These are phyloP conservation scores for Sugiyamaella valdiviana DNA, from an alignment of 805 yeast species.

Conservation along the genomic window DNA sequence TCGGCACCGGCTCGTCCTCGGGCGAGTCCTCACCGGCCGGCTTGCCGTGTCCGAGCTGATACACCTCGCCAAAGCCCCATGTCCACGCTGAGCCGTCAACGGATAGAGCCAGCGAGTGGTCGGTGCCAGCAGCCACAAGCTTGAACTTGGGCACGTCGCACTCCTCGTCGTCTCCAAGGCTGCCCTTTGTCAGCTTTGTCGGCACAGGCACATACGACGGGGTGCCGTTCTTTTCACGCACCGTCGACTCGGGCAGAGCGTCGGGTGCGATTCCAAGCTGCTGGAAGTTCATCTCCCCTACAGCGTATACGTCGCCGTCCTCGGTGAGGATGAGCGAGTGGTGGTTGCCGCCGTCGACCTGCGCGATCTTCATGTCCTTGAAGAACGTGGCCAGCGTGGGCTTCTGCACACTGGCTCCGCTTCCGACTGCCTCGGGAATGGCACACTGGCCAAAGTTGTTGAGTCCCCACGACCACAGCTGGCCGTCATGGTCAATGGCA, in stretches of 20 bases:
- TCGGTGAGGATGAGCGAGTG: constrained; percentile 73
- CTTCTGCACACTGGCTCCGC: constrained; percentile 65
- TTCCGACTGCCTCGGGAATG: constrained; percentile 53
- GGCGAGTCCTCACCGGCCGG: constrained; percentile 81
- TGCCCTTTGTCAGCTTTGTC: constrained; percentile 48
- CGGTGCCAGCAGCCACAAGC: constrained; percentile 76
- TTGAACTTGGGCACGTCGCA: constrained; percentile 46
- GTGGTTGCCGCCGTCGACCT: constrained; percentile 90
- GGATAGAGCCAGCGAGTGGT: constrained; percentile 83
- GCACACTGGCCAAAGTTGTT: constrained; percentile 98
- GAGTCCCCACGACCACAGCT: constrained; percentile 86
- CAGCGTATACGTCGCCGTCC: constrained; percentile 69
- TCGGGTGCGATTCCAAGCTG: constrained; percentile 75
- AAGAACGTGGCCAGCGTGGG: constrained; percentile 73
- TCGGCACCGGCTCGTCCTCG: constrained; percentile 79
- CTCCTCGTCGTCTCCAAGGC: constrained; percentile 24
- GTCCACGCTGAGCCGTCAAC: constrained; percentile 76
- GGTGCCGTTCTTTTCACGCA: constrained; percentile 71
- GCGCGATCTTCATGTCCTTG: constrained; percentile 45
- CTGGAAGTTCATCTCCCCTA: constrained; percentile 91
- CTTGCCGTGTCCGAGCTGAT: constrained; percentile 86
- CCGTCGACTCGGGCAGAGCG: constrained; percentile 65
- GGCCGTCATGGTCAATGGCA: constrained; percentile 70
- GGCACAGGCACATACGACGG: constrained; percentile 80
- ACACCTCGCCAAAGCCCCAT: constrained; percentile 98